Evolutionary conservation across 345 rosid species (phyloP), one percentile per base, ranked within the genome.

Genomic region (Eucalyptus regnans): DNA sequence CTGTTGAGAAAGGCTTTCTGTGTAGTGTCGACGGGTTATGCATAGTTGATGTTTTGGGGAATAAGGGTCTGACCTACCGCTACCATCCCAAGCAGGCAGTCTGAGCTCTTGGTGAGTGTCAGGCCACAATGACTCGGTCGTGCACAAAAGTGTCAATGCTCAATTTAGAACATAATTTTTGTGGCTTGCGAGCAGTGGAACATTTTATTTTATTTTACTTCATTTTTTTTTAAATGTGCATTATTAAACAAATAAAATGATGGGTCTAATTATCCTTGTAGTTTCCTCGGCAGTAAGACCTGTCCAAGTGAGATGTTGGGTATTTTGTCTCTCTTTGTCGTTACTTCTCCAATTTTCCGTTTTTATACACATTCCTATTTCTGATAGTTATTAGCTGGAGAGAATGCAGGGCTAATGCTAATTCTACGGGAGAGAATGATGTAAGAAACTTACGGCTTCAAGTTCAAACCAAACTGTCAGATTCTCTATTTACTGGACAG

Each of bases 401-500:
- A 66, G 79, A 66, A 31, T 66, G 79, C 43, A 31, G 79, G 79
- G 11, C 79, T 31, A 66, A 31, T 66, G 79, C 71, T n/a, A 62
- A 91, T 88, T 62, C 86, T 60, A 86, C 86, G 37, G 91, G 64
- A 64, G 89, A 88, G 29, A 89, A 88, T 12, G 92, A 64, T 37
- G 89, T 85, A 1, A 91, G 93, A 90, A 86, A 84, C 81, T 85
- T 91, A 90, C 93, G 86, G 90, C 71, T 93, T 46, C 93, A 52
- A 5, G 41, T 93, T 90, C 90, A 85, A 64, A 56, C 93, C 60
- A 91, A 79, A 88, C 51, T 91, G 87, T 89, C 91, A 64, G 86
- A 48, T 44, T 89, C 92, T 88, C 90, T 90, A 29, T 93, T 89
- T 87, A 93, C 93, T 1, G 93, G 91, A 37, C 87, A 91, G 50